Conservation (phyloP, 306 rosid species). For the Quercus wislizeni region DNA sequence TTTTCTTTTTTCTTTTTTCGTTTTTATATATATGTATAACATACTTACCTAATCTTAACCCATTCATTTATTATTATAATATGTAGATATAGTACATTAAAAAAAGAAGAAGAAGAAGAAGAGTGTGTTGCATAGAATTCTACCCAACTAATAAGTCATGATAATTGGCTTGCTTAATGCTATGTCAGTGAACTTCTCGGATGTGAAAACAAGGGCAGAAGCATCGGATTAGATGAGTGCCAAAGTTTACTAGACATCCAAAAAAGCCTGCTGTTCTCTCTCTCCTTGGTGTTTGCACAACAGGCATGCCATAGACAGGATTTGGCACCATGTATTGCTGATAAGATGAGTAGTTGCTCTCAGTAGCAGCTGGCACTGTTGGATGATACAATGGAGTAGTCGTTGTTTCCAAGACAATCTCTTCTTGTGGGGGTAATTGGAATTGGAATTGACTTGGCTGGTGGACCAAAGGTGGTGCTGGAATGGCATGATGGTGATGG, state of each 20-base stretch:
- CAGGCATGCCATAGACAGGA: conserved; percentile 56
- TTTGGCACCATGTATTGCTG: conserved; percentile 46
- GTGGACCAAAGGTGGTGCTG: neutral
- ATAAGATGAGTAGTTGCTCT: conserved; percentile 21
- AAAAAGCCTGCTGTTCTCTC: conserved; percentile 27
- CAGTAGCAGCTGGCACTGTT: neutral
- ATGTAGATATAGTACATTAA: too few relatives aligned
- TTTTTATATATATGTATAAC: too few relatives aligned
- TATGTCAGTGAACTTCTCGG: conserved; percentile 1
- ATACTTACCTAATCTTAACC: too few relatives aligned
- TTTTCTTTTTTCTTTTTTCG: too few relatives aligned
- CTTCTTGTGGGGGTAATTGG: neutral
- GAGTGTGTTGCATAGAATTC: neutral
- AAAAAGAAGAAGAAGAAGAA: neutral
- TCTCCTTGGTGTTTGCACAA: conserved; percentile 2
- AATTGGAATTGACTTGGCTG: conserved; percentile 23
- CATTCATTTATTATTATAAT: too few relatives aligned
- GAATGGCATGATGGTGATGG: conserved; percentile 27
- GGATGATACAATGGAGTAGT: neutral
- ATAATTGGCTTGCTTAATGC: neutral
- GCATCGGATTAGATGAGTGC: conserved; percentile 46
- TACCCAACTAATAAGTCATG: neutral
- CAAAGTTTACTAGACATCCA: conserved; percentile 34
- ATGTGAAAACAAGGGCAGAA: conserved; percentile 53
- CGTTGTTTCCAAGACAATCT: neutral